Evolutionary conservation across 441 rosid genomes (phyloP), one percentile per base, ranked within the genome.

Genomic region (Croton setiger): DNA sequence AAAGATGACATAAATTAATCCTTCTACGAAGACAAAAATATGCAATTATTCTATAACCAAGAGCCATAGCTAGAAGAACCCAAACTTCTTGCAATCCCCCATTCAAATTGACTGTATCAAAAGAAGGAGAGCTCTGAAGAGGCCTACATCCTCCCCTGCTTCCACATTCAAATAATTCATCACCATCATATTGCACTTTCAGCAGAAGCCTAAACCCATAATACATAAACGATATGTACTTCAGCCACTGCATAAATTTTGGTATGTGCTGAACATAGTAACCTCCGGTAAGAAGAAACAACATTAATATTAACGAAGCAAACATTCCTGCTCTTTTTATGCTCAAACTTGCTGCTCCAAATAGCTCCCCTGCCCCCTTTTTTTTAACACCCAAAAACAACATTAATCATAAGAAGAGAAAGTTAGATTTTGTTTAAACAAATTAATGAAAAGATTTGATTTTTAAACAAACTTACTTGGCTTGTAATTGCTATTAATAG

Each of bases 231-330:
- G 98, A 92, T 66, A 87, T 64, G 85, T 87, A 92, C 88, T 92
- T 90, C 84, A 88, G 63, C 98, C 98, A 95, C 76, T 79, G 82
- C 86, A 95, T 89, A 70, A 92, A 92, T 66, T 63, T 76, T 1
- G 99, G 98, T 77, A 92, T 90, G 74, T 95, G 97, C 95, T 95
- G 98, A 54, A 92, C 96, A 68, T 95, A 92, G 83, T 90, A 95
- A 21, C 99, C 98, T 76, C 97, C 98, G 4, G 97, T 95, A 67
- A 95, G 92, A 75, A 92, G 96, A 80, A 95, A 92, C 56, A 89
- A 49, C 98, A 95, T 92, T 53, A 95, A 77, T n/a, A 92, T 72
- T 78, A 90, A 80, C 39, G 99, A 95, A 58, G 98, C 93, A 60
- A 86, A 84, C 96, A 90, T 90, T 47, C 99, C 98, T 5, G 97